These are phyloP conservation scores for Dioscorea alata DNA, from an alignment of 106 monocot species.

Conservation along the genomic window DNA sequence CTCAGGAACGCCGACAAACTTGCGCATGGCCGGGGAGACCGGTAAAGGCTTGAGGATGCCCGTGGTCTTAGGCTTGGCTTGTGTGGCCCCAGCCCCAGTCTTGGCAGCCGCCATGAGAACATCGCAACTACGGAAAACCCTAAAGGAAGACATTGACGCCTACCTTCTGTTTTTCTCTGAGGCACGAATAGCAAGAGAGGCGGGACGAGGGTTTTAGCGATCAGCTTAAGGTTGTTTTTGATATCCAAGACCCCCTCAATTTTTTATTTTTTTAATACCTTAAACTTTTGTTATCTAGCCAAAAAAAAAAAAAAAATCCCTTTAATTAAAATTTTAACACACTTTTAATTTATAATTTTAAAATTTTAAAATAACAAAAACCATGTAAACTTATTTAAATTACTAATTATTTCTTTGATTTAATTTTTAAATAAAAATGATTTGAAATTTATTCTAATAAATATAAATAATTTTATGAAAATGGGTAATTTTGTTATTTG, in stretches of 20 bases:
- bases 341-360: no score
- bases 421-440: no score
- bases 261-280: neutral
- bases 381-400: no score
- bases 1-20: slow-evolving; percentile 72
- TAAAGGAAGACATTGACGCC: slow-evolving; percentile 15
- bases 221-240: no score
- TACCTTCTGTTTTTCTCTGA: neutral
- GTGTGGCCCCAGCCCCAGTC: slow-evolving; percentile 3
- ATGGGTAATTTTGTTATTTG: no score
- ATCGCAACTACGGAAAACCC: slow-evolving; percentile 46
- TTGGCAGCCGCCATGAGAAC: slow-evolving; percentile 28
- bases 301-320: no score
- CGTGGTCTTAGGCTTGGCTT: neutral
- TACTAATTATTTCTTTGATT: no score
- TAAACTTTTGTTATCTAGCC: neutral
- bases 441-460: no score
- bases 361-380: no score
- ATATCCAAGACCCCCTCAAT: neutral
- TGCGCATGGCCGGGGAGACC: slow-evolving; percentile 59
- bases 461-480: no score
- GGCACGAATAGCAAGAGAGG: neutral
- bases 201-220: neutral
- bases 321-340: no score
- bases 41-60: slow-evolving; percentile 50